Conservation (phyloP, 2,329 filamentous ascomycete species). For the Ophiocordyceps sinensis region DNA sequence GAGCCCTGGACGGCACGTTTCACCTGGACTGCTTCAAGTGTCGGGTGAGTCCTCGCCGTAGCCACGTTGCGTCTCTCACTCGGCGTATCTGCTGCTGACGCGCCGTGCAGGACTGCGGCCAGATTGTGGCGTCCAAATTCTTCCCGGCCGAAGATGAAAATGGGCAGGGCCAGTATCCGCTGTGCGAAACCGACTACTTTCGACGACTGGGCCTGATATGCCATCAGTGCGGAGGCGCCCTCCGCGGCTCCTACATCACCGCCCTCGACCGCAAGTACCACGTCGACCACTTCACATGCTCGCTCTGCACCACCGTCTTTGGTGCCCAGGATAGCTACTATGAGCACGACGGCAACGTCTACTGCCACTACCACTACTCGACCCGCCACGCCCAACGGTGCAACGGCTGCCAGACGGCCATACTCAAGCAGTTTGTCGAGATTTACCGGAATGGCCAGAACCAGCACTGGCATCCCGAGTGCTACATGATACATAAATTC, state of each 20-base stretch:
- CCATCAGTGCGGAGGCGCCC: conserved; percentile 78
- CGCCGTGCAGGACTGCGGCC: conserved; percentile 65
- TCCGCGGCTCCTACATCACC: conserved; percentile 95
- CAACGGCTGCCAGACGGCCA: conserved; percentile 92
- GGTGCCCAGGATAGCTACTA: conserved; percentile 98
- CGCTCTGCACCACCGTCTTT: conserved; percentile 92
- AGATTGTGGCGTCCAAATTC: conserved; percentile 97
- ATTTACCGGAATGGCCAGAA: conserved; percentile 97
- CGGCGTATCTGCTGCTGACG: not conserved
- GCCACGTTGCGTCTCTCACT: not conserved
- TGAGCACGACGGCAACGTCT: conserved; percentile 90
- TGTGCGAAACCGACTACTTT: conserved; percentile 98
- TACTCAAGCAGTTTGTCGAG: conserved; percentile 97
- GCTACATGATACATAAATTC: conserved; percentile 99
- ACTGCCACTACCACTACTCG: conserved; percentile 98
- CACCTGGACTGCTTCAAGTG: conserved; percentile 98
- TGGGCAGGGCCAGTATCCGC: conserved; percentile 73
- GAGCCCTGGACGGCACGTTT: conserved; percentile 84
- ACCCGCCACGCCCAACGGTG: conserved; percentile 93
- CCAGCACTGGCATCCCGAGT: conserved; percentile 98
- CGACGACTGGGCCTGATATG: conserved; percentile 81
- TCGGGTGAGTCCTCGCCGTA: conserved; percentile 44
- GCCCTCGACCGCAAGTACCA: conserved; percentile 96
- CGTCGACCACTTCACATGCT: conserved; percentile 98
- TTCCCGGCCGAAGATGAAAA: conserved; percentile 91